These are phyloP conservation scores for Xylaria arbuscula DNA, from an alignment of 2,329 filamentous ascomycete genomes.

Conservation along the genomic window DNA sequence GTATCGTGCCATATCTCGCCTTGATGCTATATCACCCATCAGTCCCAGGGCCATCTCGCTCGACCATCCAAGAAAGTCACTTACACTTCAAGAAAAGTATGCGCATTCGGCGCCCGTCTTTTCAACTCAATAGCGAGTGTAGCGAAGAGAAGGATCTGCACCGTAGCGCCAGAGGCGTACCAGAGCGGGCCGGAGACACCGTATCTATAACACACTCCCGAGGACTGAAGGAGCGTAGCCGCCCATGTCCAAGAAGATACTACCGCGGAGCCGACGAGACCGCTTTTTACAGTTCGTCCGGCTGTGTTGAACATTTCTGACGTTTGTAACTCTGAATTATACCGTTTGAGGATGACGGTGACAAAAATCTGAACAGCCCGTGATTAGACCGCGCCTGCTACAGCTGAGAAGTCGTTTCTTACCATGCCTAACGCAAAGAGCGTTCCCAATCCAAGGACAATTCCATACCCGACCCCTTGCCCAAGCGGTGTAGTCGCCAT, in stretches of 20 bases:
- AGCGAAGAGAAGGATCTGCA: conserved; percentile 90
- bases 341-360: conserved; percentile 75
- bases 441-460: conserved; percentile 79
- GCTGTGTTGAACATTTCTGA: conserved; percentile 94
- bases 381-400: conserved; percentile 2
- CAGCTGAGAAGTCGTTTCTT: conserved; percentile 31
- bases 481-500: conserved; percentile 53
- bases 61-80: conserved; percentile 12
- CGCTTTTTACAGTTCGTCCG: conserved; percentile 87
- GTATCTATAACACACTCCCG: conserved; percentile 85
- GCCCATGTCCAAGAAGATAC: conserved; percentile 96
- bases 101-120: conserved; percentile 85
- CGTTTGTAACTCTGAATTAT: conserved; percentile 78
- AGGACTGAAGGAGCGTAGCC: conserved; percentile 81
- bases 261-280: conserved; percentile 88
- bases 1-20: conserved; percentile 51
- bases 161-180: conserved; percentile 71
- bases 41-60: conserved; percentile 3
- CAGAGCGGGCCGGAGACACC: conserved; percentile 71
- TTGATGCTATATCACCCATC: conserved; percentile 41
- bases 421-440: conserved; percentile 79
- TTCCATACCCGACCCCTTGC: conserved; percentile 80
- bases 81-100: conserved; percentile 83
- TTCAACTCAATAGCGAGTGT: conserved; percentile 92
- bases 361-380: conserved; percentile 63